Percentiles rank a stretch among this genome's conserved stretches.
Conservation (phyloP, 2,329 filamentous ascomycete genomes). For the Magnaporthiopsis incrustans region DNA sequence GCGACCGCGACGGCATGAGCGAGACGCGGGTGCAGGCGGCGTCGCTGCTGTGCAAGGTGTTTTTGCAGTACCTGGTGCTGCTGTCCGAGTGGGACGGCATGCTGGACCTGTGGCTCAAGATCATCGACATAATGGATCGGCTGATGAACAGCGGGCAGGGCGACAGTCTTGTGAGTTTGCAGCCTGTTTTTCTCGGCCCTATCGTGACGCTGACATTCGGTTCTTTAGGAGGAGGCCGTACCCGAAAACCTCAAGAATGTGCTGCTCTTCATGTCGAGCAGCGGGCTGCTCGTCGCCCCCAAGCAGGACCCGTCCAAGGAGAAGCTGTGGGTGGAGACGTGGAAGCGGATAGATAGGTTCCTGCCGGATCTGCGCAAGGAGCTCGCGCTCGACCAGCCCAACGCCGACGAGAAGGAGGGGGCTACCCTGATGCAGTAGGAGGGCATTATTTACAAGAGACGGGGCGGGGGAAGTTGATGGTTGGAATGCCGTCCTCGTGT, state of each 20-base stretch:
- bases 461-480: no score
- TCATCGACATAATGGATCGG: constrained; percentile 89
- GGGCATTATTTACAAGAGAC: no score
- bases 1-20: constrained; percentile 86
- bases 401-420: background rate
- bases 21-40: constrained; percentile 90
- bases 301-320: constrained; percentile 45
- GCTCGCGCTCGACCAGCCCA: constrained; percentile 41
- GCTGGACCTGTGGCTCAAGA: constrained; percentile 84
- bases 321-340: constrained; percentile 53
- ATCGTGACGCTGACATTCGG: constrained; percentile 1
- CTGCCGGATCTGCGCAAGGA: constrained; percentile 52
- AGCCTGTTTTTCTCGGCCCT: background rate
- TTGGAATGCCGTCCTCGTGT: no score
- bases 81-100: constrained; percentile 82
- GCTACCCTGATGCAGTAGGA: background rate
- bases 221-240: constrained; percentile 75
- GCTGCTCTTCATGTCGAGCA: constrained; percentile 87
- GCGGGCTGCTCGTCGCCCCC: constrained; percentile 72
- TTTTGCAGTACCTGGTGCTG: constrained; percentile 83
- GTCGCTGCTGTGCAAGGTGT: constrained; percentile 88
- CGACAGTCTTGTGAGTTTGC: constrained; percentile 65
- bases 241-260: constrained; percentile 96
- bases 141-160: constrained; percentile 94
- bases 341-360: constrained; percentile 59